phyloP scores from a whole-genome alignment of 2,329 filamentous ascomycete genomes.

The Fusarium armeniacum region DNA sequence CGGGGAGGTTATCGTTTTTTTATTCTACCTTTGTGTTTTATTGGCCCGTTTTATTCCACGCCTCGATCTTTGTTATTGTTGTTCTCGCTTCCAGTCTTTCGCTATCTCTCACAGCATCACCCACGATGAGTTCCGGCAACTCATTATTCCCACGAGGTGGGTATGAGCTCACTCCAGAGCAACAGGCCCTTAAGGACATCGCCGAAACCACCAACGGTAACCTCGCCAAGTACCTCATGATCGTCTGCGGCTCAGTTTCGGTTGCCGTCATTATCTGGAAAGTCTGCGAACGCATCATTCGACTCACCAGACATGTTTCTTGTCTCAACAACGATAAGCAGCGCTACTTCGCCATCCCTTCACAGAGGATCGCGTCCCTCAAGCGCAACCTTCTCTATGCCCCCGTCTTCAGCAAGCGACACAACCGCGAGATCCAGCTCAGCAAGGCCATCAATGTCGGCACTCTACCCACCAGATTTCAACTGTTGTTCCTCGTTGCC shows the following conservation, averaged over 20 bases:
- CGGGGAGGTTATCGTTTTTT: conserved; percentile 32
- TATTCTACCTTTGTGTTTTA: conserved; percentile 6
- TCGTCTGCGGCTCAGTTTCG: conserved; percentile 75
- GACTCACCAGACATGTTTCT: conserved; percentile 79
- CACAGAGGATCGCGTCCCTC: conserved; percentile 67
- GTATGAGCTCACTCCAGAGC: conserved; percentile 38
- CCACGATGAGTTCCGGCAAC: conserved; percentile 48
- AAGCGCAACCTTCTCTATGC: conserved; percentile 82
- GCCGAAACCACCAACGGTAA: conserved; percentile 58
- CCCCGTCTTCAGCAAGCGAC: conserved; percentile 71
- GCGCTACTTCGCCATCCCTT: conserved; percentile 78
- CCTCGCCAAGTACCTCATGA: conserved; percentile 72
- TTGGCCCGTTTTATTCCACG: conserved; percentile 6
- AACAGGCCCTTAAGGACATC: conserved; percentile 28
- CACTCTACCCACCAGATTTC: conserved; percentile 73
- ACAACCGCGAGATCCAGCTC: conserved; percentile 74
- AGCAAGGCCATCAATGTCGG: conserved; percentile 70
- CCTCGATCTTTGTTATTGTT: conserved; percentile 19
- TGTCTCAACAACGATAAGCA: conserved; percentile 85
- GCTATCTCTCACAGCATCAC: conserved; percentile 6
- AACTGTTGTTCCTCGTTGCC: conserved; percentile 66
- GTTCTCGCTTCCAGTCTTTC: conserved; percentile 5
- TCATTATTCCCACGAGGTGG: conserved; percentile 35
- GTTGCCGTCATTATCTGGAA: conserved; percentile 77
- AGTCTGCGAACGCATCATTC: conserved; percentile 69